Percentiles rank a stretch among this genome's conserved stretches.
Evolutionary conservation across 1,139 yeast species (phyloP).

Genomic region (Suhomyces ambrosiae): DNA sequence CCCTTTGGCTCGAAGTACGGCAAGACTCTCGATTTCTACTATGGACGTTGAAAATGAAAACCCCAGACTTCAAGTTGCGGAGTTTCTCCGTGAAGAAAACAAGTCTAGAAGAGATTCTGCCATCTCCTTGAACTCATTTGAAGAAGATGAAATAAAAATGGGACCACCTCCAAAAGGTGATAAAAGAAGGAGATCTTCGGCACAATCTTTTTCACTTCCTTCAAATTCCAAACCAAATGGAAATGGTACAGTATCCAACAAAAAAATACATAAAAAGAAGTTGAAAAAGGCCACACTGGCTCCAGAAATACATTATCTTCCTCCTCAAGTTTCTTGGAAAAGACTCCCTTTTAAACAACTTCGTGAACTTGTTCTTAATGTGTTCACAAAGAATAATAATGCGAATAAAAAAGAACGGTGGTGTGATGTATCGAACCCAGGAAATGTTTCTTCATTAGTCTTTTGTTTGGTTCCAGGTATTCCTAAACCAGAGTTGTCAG

Average conservation of each 20-base stretch:
- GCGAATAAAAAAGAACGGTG: conserved; percentile 6
- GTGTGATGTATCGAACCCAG: conserved; percentile 8
- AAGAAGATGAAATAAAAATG: conserved; percentile 14
- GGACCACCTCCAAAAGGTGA: conserved; percentile 16
- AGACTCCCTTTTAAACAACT: conserved; percentile 40
- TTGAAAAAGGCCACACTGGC: conserved; percentile 36
- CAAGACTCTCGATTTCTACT: conserved; percentile 31
- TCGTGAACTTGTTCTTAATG: conserved; percentile 50
- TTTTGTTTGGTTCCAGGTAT: conserved; percentile 72
- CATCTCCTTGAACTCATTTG: conserved; percentile 28
- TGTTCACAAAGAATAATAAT: conserved; percentile 3
- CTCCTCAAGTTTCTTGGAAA: conserved; percentile 21
- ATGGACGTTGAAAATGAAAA: conserved; percentile 23
- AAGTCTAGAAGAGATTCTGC: conserved; percentile 27
- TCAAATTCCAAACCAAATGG: conserved; percentile 2
- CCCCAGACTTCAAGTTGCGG: conserved; percentile 23
- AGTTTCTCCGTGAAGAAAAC: conserved; percentile 14
- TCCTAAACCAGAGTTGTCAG: conserved; percentile 20
- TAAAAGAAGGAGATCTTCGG: conserved; percentile 49
- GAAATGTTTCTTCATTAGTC: conserved; percentile 45
- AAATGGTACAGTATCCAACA: conserved; percentile 13
- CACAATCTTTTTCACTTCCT: conserved; percentile 23
- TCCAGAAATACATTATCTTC: conserved; percentile 24
- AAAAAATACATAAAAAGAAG: conserved; percentile 38
- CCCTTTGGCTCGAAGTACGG: conserved; percentile 28